Evolutionary conservation across 148 eudicot species (phyloP), one percentile per base, ranked within the genome.

Genomic region (Cornus kousa): DNA sequence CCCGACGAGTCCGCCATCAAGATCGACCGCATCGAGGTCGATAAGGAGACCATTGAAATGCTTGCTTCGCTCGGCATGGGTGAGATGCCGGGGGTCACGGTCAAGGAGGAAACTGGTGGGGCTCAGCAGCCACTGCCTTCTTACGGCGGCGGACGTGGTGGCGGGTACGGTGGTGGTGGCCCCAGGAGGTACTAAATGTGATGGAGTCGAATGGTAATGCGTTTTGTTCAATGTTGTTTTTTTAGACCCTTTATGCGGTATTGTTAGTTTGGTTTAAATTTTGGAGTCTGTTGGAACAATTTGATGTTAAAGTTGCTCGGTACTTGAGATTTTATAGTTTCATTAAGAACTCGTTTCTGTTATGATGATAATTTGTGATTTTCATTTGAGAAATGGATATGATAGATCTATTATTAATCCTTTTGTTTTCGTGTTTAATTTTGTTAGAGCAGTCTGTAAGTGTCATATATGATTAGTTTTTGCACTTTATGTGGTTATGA

Each of bases 1-100:
- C 86, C 86, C 5, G 82, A 79, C n/a, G 77, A 83, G 24, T 83
- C 86, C 4, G 86, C 86, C 73, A 79, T 83, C 43, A 76, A 76
- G 55, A 32, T 32, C 7, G 80, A 83, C 33, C 75, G 35, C 60
- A 83, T 83, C 28, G 86, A 83, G 82, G 86, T 83, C 35, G 86
- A 83, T 17, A 80, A 83, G 82, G 86, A 83, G 86, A 83, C 86
- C 5, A 50, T 83, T 17, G 86, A 83, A 13, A 13, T 83, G 73
- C 74, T 83, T 7, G 86, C 78, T 23, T 32, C 80, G 11, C 74
- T 83, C 3, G 86, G 86, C 1, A 83, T 83, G 86, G 17, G 31
- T 20, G 86, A 83, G 0, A 68, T 83, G 68, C 86, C 86, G 1
- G 86, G 86, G 1, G 79, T 83, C 16, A 77, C 71, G 11, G 73